Percentiles rank a stretch among this genome's conserved stretches.
Evolutionary conservation across 345 rosid genomes (phyloP).

Genomic region (Passiflora organensis): DNA sequence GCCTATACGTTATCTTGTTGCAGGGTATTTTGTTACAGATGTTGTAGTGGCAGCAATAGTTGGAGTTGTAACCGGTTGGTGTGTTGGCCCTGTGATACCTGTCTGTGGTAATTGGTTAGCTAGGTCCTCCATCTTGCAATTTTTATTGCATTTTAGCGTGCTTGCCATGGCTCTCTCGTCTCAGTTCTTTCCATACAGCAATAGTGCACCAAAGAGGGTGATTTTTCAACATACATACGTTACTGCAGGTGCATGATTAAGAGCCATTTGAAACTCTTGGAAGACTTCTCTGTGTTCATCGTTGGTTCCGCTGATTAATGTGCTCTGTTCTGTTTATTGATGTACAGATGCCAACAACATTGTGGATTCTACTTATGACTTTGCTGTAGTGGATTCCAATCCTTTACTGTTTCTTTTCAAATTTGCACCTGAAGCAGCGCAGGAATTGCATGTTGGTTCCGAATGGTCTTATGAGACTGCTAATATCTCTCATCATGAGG

Average conservation of each 20-base stretch:
- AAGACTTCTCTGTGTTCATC: neutral
- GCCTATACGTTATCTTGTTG: conserved; percentile 12
- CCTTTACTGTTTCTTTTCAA: conserved; percentile 66
- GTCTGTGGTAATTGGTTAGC: conserved; percentile 75
- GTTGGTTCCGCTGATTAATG: neutral
- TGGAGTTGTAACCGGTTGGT: conserved; percentile 73
- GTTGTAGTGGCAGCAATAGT: conserved; percentile 57
- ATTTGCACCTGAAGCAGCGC: conserved; percentile 62
- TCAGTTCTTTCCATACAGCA: conserved; percentile 88
- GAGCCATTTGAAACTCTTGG: conserved; percentile 2
- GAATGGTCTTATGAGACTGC: conserved; percentile 49
- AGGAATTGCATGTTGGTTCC: conserved; percentile 43
- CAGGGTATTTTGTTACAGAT: conserved; percentile 78
- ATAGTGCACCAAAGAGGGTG: conserved; percentile 82
- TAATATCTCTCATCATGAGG: conserved; percentile 38
- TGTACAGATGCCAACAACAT: conserved; percentile 61
- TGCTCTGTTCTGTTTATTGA: neutral
- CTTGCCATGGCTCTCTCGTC: conserved; percentile 79
- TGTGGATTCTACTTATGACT: conserved; percentile 58
- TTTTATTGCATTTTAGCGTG: conserved; percentile 62
- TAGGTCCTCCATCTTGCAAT: conserved; percentile 58
- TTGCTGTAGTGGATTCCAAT: conserved; percentile 80
- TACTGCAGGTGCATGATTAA: conserved; percentile 52
- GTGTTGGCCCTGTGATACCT: conserved; percentile 79
- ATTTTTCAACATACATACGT: conserved; percentile 72